Evolutionary conservation across 345 rosid species (phyloP).

Genomic region (Lagerstroemia speciosa): DNA sequence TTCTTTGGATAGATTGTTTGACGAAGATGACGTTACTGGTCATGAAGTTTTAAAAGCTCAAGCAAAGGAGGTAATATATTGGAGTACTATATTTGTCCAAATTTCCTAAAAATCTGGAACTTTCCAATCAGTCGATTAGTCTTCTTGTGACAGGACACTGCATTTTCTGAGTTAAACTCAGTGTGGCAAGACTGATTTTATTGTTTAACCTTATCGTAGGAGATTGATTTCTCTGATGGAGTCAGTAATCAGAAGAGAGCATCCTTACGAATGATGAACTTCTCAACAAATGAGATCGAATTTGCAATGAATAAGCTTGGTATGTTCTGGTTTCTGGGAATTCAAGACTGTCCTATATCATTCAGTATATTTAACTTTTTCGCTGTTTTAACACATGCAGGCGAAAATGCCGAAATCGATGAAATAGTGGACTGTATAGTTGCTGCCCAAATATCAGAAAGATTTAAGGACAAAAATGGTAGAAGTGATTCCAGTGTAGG

Average conservation of each 20-base stretch:
- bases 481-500: slow-evolving; percentile 22
- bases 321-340: slow-evolving; percentile 18
- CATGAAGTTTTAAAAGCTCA: slow-evolving; percentile 18
- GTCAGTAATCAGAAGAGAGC: slow-evolving; percentile 36
- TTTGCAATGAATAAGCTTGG: slow-evolving; percentile 73
- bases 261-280: slow-evolving; percentile 61
- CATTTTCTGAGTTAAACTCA: background rate
- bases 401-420: slow-evolving; percentile 43
- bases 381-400: slow-evolving; percentile 21
- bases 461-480: slow-evolving; percentile 32
- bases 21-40: slow-evolving; percentile 25
- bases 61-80: slow-evolving; percentile 45
- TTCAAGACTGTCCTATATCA: background rate
- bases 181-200: background rate
- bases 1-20: slow-evolving; percentile 28
- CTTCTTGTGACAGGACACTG: background rate
- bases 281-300: slow-evolving; percentile 52
- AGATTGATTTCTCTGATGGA: slow-evolving; percentile 42
- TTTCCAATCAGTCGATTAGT: background rate
- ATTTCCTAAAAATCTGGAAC: too few species aligned
- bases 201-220: slow-evolving; percentile 37
- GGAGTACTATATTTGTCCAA: background rate
- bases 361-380: too few species aligned
- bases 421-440: slow-evolving; percentile 74
- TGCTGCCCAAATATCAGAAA: slow-evolving; percentile 72